These are phyloP conservation scores for Alternaria angustiovoidea DNA, from an alignment of 2,329 filamentous ascomycete genomes.

Conservation along the genomic window DNA sequence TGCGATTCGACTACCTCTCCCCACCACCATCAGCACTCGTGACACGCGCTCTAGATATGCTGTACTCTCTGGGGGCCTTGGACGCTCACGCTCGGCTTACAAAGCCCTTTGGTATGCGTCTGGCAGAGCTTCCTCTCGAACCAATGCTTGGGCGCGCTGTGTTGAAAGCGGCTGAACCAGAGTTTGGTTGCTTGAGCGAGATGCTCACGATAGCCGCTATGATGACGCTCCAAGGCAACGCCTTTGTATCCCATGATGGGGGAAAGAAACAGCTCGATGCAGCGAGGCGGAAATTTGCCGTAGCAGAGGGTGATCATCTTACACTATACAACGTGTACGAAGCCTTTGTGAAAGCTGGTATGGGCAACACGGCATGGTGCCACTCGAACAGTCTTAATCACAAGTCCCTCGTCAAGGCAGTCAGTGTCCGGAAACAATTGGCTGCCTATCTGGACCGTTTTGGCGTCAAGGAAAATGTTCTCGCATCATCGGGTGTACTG, in stretches of 20 bases:
- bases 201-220: constrained; percentile 93
- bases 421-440: constrained; percentile 86
- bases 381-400: constrained; percentile 87
- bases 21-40: constrained; percentile 85
- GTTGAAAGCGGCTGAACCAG: constrained; percentile 68
- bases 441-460: constrained; percentile 88
- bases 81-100: constrained; percentile 92
- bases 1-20: constrained; percentile 88
- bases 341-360: constrained; percentile 82
- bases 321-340: constrained; percentile 94
- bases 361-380: constrained; percentile 86
- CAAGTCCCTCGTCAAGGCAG: constrained; percentile 80
- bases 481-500: constrained; percentile 54
- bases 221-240: constrained; percentile 82
- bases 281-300: constrained; percentile 81
- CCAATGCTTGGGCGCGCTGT: constrained; percentile 95
- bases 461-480: constrained; percentile 65
- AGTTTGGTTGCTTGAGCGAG: constrained; percentile 82
- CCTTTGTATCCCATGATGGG: constrained; percentile 83
- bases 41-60: constrained; percentile 83
- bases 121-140: constrained; percentile 92
- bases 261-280: constrained; percentile 79
- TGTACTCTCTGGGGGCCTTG: constrained; percentile 85
- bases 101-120: constrained; percentile 82
- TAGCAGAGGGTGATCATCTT: constrained; percentile 91